phyloP scores from a whole-genome alignment of 371 early-diverging fungal genomes.

The Mucor sp. region DNA sequence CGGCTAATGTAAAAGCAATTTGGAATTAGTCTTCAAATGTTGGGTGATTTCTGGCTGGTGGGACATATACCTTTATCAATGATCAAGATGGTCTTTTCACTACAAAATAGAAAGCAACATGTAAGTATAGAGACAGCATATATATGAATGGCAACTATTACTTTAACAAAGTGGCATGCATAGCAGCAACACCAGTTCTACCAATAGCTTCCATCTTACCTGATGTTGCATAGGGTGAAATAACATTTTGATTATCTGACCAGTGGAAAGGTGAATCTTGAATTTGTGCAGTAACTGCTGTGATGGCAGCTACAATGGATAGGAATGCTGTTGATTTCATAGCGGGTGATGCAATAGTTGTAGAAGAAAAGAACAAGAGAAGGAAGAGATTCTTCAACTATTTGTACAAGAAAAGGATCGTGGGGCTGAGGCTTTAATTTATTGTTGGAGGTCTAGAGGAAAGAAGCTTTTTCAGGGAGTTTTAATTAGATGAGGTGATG shows the following conservation, averaged over 20 bases:
- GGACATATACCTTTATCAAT: conserved; percentile 45
- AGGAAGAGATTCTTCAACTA: background rate
- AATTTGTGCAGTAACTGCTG: background rate
- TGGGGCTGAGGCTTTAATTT: conserved; percentile 11
- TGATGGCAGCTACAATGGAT: conserved; percentile 19
- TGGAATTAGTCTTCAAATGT: background rate
- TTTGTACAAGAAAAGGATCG: background rate
- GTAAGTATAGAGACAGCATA: background rate
- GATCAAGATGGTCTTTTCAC: conserved; percentile 47
- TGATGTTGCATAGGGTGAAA: conserved; percentile 39
- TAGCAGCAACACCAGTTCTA: conserved; percentile 51
- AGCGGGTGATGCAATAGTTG: background rate
- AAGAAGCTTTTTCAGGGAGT: background rate
- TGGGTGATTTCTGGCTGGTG: background rate
- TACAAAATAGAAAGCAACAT: conserved; percentile 2
- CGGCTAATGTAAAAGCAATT: conserved; percentile 30
- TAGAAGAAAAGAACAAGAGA: conserved; percentile 3
- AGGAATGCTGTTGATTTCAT: conserved; percentile 21
- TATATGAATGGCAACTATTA: no score
- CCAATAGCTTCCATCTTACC: conserved; percentile 54
- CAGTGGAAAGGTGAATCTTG: conserved; percentile 36
- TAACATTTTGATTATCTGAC: conserved; percentile 33
- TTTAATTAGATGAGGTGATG: conserved; percentile 9
- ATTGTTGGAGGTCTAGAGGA: background rate
- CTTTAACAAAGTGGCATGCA: conserved; percentile 51